phyloP scores from a whole-genome alignment of 768 basidiomycete species.

The Suillus cothurnatus region DNA sequence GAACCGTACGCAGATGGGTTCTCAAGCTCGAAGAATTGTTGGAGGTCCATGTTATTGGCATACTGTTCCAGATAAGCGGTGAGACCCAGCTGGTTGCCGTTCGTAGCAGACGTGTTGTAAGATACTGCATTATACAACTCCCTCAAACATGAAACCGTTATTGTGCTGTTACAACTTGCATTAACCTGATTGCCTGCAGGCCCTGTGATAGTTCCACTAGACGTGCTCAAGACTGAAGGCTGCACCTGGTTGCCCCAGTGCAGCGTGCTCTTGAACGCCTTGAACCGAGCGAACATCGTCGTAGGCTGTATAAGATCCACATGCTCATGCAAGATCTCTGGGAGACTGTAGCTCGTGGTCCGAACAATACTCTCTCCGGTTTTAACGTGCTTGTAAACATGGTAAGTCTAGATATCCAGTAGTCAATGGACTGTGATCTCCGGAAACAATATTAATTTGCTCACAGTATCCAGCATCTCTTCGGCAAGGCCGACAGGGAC shows the following conservation, averaged over 20 bases:
- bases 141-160: slow-evolving; percentile 55
- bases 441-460: slow-evolving; percentile 12
- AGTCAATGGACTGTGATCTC: background rate
- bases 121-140: slow-evolving; percentile 57
- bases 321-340: slow-evolving; percentile 56
- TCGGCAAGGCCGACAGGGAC: slow-evolving; percentile 64
- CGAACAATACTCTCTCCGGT: slow-evolving; percentile 60
- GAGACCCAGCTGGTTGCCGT: slow-evolving; percentile 53
- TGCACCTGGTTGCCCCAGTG: slow-evolving; percentile 27
- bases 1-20: slow-evolving; percentile 51
- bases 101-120: slow-evolving; percentile 44
- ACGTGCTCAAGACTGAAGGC: slow-evolving; percentile 3
- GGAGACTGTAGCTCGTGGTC: slow-evolving; percentile 71
- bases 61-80: slow-evolving; percentile 57
- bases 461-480: slow-evolving; percentile 68
- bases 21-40: slow-evolving; percentile 52
- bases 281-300: slow-evolving; percentile 60
- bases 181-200: slow-evolving; percentile 44
- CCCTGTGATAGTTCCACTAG: slow-evolving; percentile 22
- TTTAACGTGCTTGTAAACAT: slow-evolving; percentile 57
- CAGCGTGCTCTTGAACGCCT: slow-evolving; percentile 44
- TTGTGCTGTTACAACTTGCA: slow-evolving; percentile 46
- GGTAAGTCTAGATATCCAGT: slow-evolving; percentile 50
- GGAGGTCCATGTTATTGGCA: slow-evolving; percentile 55
- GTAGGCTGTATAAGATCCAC: slow-evolving; percentile 74